phyloP scores from a whole-genome alignment of 2,329 filamentous ascomycete species.

The Neonectria neomacrospora region DNA sequence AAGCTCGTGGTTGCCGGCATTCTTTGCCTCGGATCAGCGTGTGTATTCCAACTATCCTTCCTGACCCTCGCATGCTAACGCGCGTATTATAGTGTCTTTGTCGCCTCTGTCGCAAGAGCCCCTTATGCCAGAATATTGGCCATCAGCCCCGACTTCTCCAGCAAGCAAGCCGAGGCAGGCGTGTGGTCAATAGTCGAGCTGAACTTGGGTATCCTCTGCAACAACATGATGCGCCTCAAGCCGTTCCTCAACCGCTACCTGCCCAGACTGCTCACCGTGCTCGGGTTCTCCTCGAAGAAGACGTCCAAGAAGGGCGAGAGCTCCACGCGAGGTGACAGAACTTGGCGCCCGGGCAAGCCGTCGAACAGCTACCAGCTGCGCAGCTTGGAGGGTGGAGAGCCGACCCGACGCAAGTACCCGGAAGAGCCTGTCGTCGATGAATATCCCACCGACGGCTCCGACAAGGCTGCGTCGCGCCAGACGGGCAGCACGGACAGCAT shows the following conservation, averaged over 20 bases:
- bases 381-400: slow-evolving; percentile 9
- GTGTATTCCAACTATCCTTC: background rate
- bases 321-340: background rate
- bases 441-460: background rate
- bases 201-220: slow-evolving; percentile 26
- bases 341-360: slow-evolving; percentile 17
- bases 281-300: slow-evolving; percentile 7
- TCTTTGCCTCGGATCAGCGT: slow-evolving; percentile 22
- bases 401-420: background rate
- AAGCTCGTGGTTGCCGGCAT: slow-evolving; percentile 19
- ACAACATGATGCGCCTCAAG: slow-evolving; percentile 25
- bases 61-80: background rate
- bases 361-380: slow-evolving; percentile 15
- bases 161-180: slow-evolving; percentile 21
- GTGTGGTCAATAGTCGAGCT: slow-evolving; percentile 27
- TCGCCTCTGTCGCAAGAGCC: slow-evolving; percentile 20
- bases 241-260: slow-evolving; percentile 23
- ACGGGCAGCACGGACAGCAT: slow-evolving; percentile 23
- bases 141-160: slow-evolving; percentile 16
- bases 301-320: background rate
- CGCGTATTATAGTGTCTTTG: slow-evolving; percentile 6
- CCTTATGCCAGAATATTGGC: slow-evolving; percentile 24
- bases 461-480: slow-evolving; percentile 16
- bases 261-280: slow-evolving; percentile 7
- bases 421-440: background rate